Conservation (phyloP, 495 filamentous ascomycete species). For the Podospora fimiseda region DNA sequence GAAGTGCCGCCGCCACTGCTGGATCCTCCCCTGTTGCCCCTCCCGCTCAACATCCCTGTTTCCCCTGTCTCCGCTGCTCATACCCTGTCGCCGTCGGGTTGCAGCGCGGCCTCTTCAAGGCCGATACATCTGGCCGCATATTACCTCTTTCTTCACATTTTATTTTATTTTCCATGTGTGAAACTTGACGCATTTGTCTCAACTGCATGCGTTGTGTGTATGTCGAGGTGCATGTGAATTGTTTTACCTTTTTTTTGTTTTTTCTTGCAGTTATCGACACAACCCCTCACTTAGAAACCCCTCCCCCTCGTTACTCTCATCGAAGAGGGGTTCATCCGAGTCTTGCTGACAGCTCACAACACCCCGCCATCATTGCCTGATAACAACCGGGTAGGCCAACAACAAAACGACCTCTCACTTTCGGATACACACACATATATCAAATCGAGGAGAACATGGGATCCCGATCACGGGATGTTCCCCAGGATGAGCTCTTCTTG, state of each 20-base stretch:
- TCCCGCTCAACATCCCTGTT: constrained; percentile 1
- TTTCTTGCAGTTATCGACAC: neutral
- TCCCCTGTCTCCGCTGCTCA: neutral
- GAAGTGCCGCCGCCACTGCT: constrained; percentile 18
- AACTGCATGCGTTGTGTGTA: neutral
- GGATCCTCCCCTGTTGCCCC: constrained; percentile 8
- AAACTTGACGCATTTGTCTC: constrained; percentile 8
- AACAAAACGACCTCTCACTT: neutral
- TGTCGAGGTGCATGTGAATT: neutral
- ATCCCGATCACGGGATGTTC: constrained; percentile 45
- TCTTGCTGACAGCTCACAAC: neutral
- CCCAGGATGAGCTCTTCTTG: constrained; percentile 74
- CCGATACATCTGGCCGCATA: constrained; percentile 31
- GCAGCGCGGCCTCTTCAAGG: constrained; percentile 22
- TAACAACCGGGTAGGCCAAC: neutral
- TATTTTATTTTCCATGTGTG: constrained; percentile 3
- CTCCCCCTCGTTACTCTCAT: neutral
- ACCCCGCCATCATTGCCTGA: neutral
- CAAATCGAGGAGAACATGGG: constrained; percentile 29
- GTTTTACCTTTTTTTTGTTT: neutral
- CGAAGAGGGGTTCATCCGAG: neutral
- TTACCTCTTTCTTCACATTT: constrained; percentile 16
- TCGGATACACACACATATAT: constrained; percentile 4
- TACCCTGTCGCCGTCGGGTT: constrained; percentile 3
- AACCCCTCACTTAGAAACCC: neutral